These are phyloP conservation scores for Fusarium temperatum DNA, from an alignment of 2,329 filamentous ascomycete species.

Conservation along the genomic window DNA sequence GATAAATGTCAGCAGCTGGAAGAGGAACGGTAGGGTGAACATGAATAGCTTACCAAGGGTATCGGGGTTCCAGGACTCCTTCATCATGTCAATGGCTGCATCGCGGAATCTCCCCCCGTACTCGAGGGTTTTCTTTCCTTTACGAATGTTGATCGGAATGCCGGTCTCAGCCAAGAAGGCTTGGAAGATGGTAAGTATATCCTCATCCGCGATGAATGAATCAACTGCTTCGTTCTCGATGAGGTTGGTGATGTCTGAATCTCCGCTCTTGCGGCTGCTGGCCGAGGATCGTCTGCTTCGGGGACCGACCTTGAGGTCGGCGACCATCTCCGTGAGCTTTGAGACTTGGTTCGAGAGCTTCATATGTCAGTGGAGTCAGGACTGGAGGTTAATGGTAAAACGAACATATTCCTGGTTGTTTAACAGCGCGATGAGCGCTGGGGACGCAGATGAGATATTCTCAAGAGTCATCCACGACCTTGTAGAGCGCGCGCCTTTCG, in stretches of 20 bases:
- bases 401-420: neutral
- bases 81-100: accelerated
- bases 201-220: no score
- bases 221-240: neutral
- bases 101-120: neutral
- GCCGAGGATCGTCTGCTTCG: neutral
- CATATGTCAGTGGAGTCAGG: neutral
- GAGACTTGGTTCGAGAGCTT: neutral
- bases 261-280: neutral
- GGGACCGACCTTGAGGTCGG: accelerated
- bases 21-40: neutral
- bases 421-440: accelerated
- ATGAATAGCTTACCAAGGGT: neutral
- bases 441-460: accelerated
- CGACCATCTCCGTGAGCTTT: neutral
- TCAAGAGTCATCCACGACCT: neutral
- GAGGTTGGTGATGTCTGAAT: accelerated
- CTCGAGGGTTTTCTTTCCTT: no score
- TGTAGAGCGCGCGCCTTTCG: neutral
- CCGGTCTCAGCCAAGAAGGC: neutral
- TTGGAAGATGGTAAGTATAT: neutral
- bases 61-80: neutral
- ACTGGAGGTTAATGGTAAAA: neutral
- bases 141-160: neutral
- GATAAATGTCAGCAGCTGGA: neutral